A percentile compares a stretch with the other conserved stretches of the same genome.
Evolutionary conservation across 306 rosid genomes (phyloP).

Genomic region (Trifolium dubium): DNA sequence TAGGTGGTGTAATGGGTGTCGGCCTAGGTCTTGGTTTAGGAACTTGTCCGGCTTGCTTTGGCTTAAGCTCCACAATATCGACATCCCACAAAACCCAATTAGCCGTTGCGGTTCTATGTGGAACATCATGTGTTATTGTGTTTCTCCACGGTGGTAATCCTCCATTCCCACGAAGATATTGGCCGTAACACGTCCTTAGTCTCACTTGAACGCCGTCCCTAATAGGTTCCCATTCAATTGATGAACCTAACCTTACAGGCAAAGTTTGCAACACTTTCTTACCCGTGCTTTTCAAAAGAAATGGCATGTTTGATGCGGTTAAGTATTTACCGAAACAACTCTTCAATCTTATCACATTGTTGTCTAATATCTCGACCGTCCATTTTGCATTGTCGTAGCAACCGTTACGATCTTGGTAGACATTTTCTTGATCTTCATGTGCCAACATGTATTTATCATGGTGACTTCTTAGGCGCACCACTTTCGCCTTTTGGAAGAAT

Average conservation of each 20-base stretch:
- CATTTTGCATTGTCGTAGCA: constrained; percentile 65
- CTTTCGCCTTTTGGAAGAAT: constrained; percentile 65
- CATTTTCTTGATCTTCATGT: constrained; percentile 67
- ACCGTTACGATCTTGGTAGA: constrained; percentile 76
- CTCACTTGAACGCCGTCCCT: constrained; percentile 74
- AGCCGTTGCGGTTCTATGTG: constrained; percentile 55
- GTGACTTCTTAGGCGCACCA: constrained; percentile 74
- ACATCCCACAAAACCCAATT: constrained; percentile 94
- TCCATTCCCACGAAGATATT: constrained; percentile 73
- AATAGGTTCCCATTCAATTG: constrained; percentile 92
- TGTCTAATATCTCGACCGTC: constrained; percentile 63
- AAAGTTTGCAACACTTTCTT: constrained; percentile 72
- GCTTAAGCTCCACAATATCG: constrained; percentile 61
- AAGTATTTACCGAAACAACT: constrained; percentile 76
- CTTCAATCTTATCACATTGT: constrained; percentile 54
- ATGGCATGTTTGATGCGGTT: constrained; percentile 85
- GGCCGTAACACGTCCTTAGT: constrained; percentile 71
- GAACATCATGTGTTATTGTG: constrained; percentile 79
- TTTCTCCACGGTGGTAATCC: constrained; percentile 94
- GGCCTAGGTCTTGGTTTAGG: constrained; percentile 35
- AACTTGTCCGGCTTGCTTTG: not conserved
- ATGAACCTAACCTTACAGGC: constrained; percentile 69
- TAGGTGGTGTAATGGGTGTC: constrained; percentile 38
- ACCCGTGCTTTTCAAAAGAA: constrained; percentile 64
- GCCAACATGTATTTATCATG: constrained; percentile 84